Base-by-base conservation (phyloP, 106 monocot species). In the Allium cepa region DNA sequence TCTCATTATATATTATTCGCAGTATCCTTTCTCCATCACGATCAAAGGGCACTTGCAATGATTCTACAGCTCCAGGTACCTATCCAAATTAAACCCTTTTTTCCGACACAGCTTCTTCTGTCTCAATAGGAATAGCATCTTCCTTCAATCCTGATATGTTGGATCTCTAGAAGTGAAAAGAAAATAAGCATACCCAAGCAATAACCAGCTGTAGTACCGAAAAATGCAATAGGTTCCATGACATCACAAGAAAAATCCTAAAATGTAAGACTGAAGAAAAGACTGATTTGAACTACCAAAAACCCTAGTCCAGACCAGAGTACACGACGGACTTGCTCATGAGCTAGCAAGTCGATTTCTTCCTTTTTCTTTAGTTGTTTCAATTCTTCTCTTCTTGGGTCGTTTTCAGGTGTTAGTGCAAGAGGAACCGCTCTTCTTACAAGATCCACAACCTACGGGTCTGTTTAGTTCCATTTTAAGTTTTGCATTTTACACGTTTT, bases 211-310 rank as follows among this genome's bases (percentile, higher is more conserved):
- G 92, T 87, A 4, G 97, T 92, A 4, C 82, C 49, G 79, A 97
- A 97, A 77, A 87, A 97, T 1, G 97, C 82, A 7, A 97, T 76
- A 0, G 97, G 97, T 49, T 97, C 97, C 97, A 97, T 97, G 28
- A 97, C 89, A 64, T 97, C 97, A 92, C 97, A 97, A 0, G 97
- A 97, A 83, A 92, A 92, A 68, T 97, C 97, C 97, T 92, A 97
- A 73, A 97, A 97, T 4, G 97, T 92, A 7, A 97, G 84, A 11
- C 97, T 78, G 47, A 92, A 92, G 77, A 97, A 97, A 59, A 97
- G 82, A 13, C 97, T 84, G n/a, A 88, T 67, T 49, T 97, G 92
- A 9, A 57, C 53, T 2, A 97, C 47, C 8, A 80, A 69, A 69
- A 87, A 75, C 9, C 88, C 97, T 22, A 97, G 56, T 3, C 97